Evolutionary conservation across 805 yeast species (phyloP), one percentile per base, ranked within the genome.

Genomic region (Dipodascus albidus): DNA sequence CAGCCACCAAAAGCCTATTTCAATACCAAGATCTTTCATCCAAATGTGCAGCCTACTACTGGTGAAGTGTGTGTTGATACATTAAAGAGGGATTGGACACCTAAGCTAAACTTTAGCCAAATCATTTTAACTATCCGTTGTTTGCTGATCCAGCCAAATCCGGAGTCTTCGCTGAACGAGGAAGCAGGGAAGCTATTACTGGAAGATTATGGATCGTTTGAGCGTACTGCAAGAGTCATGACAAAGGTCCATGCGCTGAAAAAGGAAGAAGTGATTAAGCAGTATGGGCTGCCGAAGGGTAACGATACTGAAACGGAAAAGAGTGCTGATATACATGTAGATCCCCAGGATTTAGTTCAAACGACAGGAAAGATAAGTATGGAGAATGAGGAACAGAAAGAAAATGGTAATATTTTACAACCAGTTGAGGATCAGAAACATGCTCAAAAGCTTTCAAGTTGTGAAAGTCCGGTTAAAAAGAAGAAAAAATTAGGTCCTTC

Each of bases 1-100:
- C 55, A 59, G 4, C 78, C 81, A 1, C 81, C 81, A 1, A 62
- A 57, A 22, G 73, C 78, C 35, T 63, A 55, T 54, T 77, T 77
- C 56, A 58, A 55, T 31, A 59, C 61, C 17, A 57, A 57, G 48
- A 66, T 57, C 42, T 57, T 66, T 48, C 68, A 65, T 49, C 68
- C 68, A 19, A 64, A 64, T 47, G 67, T 64, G 23, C 61, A 62
- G 19, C 66, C 64, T 3, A 41, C 50, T 11, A 60, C 64, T 2
- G 68, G 68, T 2, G 68, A 63, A 51, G 67, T 64, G 2, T 64
- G 68, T 49, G 68, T 64, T 6, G 68, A 64, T 48, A 64, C 68
- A 6, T 55, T 64, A 50, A 64, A 64, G 52, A 54, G 66, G 23
- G 66, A 64, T 49, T 64, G 68, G 68, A 56, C 55, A 17, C 48